phyloP scores from a whole-genome alignment of 345 rosid species.

The Boechera divaricarpa region DNA sequence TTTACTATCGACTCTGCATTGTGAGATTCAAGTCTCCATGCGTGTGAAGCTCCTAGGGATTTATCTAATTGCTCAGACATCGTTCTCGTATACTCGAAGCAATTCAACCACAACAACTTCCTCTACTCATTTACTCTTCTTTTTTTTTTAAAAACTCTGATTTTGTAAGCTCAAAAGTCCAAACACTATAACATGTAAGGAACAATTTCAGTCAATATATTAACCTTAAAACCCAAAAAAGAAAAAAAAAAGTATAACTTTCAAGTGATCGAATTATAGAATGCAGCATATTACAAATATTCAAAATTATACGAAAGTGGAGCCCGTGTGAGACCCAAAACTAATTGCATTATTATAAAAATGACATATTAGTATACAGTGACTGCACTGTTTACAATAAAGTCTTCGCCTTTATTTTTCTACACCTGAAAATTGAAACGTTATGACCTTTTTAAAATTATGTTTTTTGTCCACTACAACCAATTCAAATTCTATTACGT shows the following conservation, averaged over 20 bases:
- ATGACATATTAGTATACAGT: constrained; percentile 14
- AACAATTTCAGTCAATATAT: too few relatives aligned
- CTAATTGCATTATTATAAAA: not conserved
- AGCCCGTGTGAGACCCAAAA: constrained; percentile 3
- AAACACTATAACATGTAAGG: too few relatives aligned
- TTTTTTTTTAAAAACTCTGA: not conserved
- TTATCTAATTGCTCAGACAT: not conserved
- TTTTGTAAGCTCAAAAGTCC: not conserved
- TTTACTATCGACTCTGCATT: not conserved
- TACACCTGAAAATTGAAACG: constrained; percentile 36
- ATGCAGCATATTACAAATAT: constrained; percentile 7
- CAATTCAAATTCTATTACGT: constrained; percentile 30
- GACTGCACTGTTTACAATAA: constrained; percentile 39
- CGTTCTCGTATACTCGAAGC: not conserved
- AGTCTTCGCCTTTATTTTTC: constrained; percentile 37
- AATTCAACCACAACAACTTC: not conserved
- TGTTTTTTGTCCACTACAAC: constrained; percentile 29
- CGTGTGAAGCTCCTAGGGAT: not conserved
- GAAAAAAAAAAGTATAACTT: not conserved
- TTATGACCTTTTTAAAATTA: constrained; percentile 13
- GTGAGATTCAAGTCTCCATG: not conserved
- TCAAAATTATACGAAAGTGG: constrained; percentile 3
- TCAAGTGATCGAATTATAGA: constrained; percentile 4
- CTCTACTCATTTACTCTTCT: not conserved
- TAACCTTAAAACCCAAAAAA: too few relatives aligned